Evolutionary conservation across 768 basidiomycete species (phyloP).

Genomic region (Solioccasus polychromus): DNA sequence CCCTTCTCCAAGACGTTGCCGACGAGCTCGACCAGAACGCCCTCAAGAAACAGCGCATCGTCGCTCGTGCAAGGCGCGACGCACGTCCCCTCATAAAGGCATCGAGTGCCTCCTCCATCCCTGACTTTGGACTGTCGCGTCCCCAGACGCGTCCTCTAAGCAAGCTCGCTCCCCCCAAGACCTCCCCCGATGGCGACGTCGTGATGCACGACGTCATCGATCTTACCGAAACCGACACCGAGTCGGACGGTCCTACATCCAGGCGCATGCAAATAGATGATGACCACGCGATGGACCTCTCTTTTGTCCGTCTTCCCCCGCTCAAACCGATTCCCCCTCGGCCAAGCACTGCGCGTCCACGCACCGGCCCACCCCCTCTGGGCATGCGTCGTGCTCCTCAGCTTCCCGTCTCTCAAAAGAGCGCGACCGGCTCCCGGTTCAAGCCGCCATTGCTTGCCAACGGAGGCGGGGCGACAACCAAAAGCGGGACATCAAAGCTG

Average conservation of each 20-base stretch:
- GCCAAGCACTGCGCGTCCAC: background rate
- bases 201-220: conserved; percentile 18
- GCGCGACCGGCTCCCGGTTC: conserved; percentile 23
- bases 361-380: conserved; percentile 22
- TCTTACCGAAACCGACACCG: conserved; percentile 21
- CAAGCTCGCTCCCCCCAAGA: background rate
- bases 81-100: conserved; percentile 15
- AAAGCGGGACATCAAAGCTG: background rate
- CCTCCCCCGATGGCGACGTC: conserved; percentile 6
- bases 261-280: conserved; percentile 18
- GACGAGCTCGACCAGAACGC: conserved; percentile 26
- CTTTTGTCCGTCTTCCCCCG: too few species aligned
- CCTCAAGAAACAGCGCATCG: conserved; percentile 22
- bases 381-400: conserved; percentile 28
- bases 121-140: background rate
- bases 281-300: conserved; percentile 18
- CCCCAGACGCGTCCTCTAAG: too few species aligned
- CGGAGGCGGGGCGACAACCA: background rate
- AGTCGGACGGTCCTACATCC: conserved; percentile 10
- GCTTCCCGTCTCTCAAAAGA: conserved; percentile 19
- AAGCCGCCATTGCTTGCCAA: conserved; percentile 25
- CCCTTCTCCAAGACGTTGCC: conserved; percentile 24
- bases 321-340: conserved; percentile 2
- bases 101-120: conserved; percentile 14
- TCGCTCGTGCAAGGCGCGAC: conserved; percentile 4